Evolutionary conservation across 768 basidiomycete genomes (phyloP), one percentile per base, ranked within the genome.

Genomic region (Boletus eberwhitei): DNA sequence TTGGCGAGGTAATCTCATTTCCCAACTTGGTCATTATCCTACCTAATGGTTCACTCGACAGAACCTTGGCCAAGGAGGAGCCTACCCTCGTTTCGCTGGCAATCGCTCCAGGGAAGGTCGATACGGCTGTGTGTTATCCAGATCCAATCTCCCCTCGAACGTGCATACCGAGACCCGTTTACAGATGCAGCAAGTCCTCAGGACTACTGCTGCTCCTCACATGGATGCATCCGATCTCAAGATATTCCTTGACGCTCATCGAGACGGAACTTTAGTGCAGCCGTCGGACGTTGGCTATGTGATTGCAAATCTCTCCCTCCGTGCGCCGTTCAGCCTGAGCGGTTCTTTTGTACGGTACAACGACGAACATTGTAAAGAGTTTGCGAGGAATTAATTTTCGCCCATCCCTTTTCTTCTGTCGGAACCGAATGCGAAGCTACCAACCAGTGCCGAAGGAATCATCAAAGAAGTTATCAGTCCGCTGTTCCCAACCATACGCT

Each of bases 311-410:
- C 73, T 95, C 21, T 80, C 87, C 2, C 65, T 95, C n/a, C 62
- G 67, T 16, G 92, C 89, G 4, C 76, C 84, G 6, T 75, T 77
- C 60, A 70, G 75, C 4, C 67, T 92, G 39, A 88, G 78, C 50
- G 94, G 94, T 22, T 73, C 84, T 62, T 98, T 93, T 65, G 74
- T 95, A 51, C 84, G 77, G 63, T 96, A 93, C 90, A 81, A 90
- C 63, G 79, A 81, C 22, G 84, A 85, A 24, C 82, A 82, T 57
- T 89, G 87, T 69, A 76, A 73, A 64, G 73, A 77, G 9, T 88
- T 82, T 68, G 74, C 79, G 59, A 66, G 64, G 62, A 59, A 61
- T 53, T 70, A 40, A 70, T 44, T 42, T 29, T 50, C 34, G 22
- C 32, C 34, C 34, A 14, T 49, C 39, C 26, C 39, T 29, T 51